phyloP scores from a whole-genome alignment of 805 yeast genomes.

The Pichia pseudocactophila region DNA sequence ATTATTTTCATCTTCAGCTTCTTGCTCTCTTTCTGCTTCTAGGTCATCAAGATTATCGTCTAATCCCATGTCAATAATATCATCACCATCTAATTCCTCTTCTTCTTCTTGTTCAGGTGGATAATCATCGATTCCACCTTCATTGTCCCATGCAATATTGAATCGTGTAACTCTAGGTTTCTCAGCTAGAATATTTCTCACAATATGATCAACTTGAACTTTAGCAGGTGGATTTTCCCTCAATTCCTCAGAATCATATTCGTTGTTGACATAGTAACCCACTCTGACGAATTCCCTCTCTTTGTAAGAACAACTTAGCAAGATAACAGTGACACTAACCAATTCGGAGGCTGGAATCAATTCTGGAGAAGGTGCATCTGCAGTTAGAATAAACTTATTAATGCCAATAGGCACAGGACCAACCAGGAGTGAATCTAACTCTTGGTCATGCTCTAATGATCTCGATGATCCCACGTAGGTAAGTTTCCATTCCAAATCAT shows the following conservation, averaged over 20 bases:
- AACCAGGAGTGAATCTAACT: constrained; percentile 88
- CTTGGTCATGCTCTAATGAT: constrained; percentile 93
- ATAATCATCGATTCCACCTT: constrained; percentile 48
- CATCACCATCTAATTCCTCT: constrained; percentile 45
- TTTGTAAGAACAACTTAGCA: constrained; percentile 86
- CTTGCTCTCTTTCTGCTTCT: constrained; percentile 29
- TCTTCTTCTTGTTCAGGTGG: constrained; percentile 75
- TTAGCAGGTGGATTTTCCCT: constrained; percentile 90
- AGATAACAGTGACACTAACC: constrained; percentile 89
- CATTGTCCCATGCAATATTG: constrained; percentile 92
- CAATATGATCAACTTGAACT: constrained; percentile 90
- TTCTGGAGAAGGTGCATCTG: constrained; percentile 96
- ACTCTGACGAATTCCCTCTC: constrained; percentile 94
- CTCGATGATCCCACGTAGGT: constrained; percentile 96
- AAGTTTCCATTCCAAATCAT: constrained; percentile 94
- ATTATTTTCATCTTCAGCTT: constrained; percentile 33
- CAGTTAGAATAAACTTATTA: constrained; percentile 83
- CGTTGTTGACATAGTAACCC: constrained; percentile 96
- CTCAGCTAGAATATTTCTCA: constrained; percentile 89
- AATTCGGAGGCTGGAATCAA: constrained; percentile 92
- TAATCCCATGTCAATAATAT: constrained; percentile 41
- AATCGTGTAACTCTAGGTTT: constrained; percentile 96
- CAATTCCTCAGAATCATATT: constrained; percentile 86
- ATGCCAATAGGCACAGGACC: constrained; percentile 99
- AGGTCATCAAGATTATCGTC: constrained; percentile 37